phyloP scores from a whole-genome alignment of 1,284 basidiomycete species.

The Heterobasidion annosum region DNA sequence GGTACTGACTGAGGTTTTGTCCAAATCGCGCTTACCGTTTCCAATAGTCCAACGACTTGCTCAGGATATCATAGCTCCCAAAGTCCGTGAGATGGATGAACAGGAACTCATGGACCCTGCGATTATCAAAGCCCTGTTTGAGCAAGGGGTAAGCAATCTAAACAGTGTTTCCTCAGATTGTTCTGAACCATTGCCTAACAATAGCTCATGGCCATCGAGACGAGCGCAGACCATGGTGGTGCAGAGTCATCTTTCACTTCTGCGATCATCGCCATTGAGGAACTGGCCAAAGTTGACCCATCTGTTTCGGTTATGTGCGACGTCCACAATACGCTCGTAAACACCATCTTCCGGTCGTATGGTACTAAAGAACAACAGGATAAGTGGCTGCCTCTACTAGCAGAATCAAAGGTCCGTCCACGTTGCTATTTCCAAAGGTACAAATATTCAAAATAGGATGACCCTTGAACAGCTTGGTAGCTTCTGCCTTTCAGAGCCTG shows the following conservation, averaged over 20 bases:
- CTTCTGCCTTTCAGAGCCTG: conserved; percentile 92
- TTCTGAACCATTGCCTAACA: background rate
- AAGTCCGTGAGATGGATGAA: conserved; percentile 97
- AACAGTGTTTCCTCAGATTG: background rate
- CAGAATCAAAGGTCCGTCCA: conserved; percentile 61
- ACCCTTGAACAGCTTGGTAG: conserved; percentile 67
- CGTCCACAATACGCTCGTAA: conserved; percentile 97
- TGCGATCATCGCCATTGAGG: conserved; percentile 95
- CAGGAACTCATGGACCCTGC: conserved; percentile 90
- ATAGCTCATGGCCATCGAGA: conserved; percentile 97
- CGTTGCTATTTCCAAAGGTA: background rate
- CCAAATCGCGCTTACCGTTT: background rate
- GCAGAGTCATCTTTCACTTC: conserved; percentile 90
- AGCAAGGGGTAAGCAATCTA: conserved; percentile 76
- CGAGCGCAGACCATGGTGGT: conserved; percentile 76
- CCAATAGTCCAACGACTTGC: conserved; percentile 78
- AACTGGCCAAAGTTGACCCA: conserved; percentile 93
- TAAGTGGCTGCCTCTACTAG: conserved; percentile 83
- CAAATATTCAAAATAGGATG: background rate
- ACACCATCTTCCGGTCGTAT: conserved; percentile 89
- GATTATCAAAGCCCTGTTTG: conserved; percentile 87
- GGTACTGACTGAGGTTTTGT: background rate
- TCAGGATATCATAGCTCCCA: conserved; percentile 81
- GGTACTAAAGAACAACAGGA: conserved; percentile 81
- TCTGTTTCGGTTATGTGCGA: conserved; percentile 96